Base-by-base conservation (phyloP, 2,329 filamentous ascomycete species). In the Fusarium chlamydosporum region DNA sequence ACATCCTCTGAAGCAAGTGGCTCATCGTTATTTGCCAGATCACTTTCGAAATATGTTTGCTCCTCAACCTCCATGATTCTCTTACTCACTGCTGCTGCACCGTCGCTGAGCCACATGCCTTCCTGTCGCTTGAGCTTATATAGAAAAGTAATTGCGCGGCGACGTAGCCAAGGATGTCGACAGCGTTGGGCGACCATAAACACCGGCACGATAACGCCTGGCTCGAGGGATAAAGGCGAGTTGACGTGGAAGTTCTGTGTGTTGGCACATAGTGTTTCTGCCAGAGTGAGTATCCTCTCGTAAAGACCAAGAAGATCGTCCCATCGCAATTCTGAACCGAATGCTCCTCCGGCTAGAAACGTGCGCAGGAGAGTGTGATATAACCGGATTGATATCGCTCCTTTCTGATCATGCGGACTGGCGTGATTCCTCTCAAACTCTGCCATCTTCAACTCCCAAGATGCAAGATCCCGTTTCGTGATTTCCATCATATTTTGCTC, bases 61-160 rank as follows among this genome's bases (percentile, higher is more conserved):
- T 70, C 72, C 37, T 74, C 72, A 6, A 71, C 40, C 8, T 58
- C 40, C 72, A 74, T 74, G 23, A 71, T 72, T 7, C 50, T 61
- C 7, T 63, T 45, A 0, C 48, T 52, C 3, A 76, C 77, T 5
- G 61, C 67, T 9, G 75, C 73, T 3, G 74, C 68, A 3, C 70
- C 74, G n/a, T 70, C 67, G 45, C 77, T 78, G 56, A 72, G 70
- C 77, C 77, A 79, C 59, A 75, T 68, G 4, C 76, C 77, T 33
- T 79, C 77, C 15, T 77, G 76, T 18, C 77, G 56, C n/a, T 75
- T 76, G 18, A 73, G 51, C 23, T 55, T 59, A 15, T 56, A 42
- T 7, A 79, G 47, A 5, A 78, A 63, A 6, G 50, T 38, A 7
- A 78, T 48, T 2, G 72, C 74, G 5, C 73, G 65, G 15, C 75